phyloP scores from a whole-genome alignment of 2,329 filamentous ascomycete species.

The Lachnum nothofagi region DNA sequence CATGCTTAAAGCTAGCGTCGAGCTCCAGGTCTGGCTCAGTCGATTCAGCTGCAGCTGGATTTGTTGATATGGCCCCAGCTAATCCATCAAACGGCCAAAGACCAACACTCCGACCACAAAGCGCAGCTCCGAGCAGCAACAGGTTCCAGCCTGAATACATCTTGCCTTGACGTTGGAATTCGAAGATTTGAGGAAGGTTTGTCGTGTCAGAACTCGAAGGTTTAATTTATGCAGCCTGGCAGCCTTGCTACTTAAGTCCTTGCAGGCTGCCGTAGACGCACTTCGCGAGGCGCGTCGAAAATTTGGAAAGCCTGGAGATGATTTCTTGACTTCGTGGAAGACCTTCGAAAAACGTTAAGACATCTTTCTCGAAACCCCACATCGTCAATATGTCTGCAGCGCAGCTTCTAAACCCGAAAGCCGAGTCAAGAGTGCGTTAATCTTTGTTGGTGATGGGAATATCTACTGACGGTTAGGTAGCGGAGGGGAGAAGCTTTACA shows the following conservation, averaged over 20 bases:
- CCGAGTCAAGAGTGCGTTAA: constrained; percentile 80
- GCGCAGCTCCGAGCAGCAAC: constrained; percentile 16
- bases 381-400: constrained; percentile 76
- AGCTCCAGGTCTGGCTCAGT: constrained; percentile 19
- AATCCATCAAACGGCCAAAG: constrained; percentile 28
- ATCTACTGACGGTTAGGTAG: constrained; percentile 45
- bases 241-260: background rate
- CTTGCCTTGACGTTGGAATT: constrained; percentile 10
- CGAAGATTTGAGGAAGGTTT: background rate
- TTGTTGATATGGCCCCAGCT: constrained; percentile 6
- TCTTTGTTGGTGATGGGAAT: constrained; percentile 20
- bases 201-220: too few relatives aligned
- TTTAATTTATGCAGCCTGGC: constrained; percentile 12
- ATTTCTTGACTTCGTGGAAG: constrained; percentile 9
- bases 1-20: constrained; percentile 16
- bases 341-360: constrained; percentile 8
- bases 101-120: constrained; percentile 22
- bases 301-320: too few relatives aligned
- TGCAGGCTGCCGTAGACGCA: constrained; percentile 13
- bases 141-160: constrained; percentile 26
- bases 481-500: constrained; percentile 92
- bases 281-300: constrained; percentile 21
- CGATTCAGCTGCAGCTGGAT: constrained; percentile 13
- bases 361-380: constrained; percentile 11
- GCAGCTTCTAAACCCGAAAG: constrained; percentile 97